Evolutionary conservation across 1,139 yeast species (phyloP).

Genomic region (Kurtzmaniella quercitrusa): DNA sequence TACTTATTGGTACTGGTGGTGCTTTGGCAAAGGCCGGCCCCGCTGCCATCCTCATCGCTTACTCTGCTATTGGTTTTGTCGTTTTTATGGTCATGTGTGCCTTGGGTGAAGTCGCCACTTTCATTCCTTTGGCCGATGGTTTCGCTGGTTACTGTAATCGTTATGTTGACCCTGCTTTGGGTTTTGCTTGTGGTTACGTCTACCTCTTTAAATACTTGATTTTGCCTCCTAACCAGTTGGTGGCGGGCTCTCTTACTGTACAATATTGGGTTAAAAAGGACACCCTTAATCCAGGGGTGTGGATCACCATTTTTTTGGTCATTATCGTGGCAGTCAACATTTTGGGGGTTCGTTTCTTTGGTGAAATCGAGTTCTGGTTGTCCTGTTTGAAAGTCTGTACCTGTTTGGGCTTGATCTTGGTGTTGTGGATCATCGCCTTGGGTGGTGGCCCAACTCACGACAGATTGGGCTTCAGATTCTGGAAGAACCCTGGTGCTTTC

Average conservation of each 20-base stretch:
- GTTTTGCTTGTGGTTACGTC: slow-evolving; percentile 70
- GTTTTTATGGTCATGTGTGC: slow-evolving; percentile 70
- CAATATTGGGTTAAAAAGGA: slow-evolving; percentile 56
- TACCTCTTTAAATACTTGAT: slow-evolving; percentile 62
- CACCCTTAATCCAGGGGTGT: slow-evolving; percentile 50
- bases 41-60: slow-evolving; percentile 59
- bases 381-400: slow-evolving; percentile 56
- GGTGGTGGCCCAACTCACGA: slow-evolving; percentile 62
- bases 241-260: slow-evolving; percentile 57
- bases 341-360: slow-evolving; percentile 27
- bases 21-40: slow-evolving; percentile 68
- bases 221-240: slow-evolving; percentile 60
- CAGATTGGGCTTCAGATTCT: slow-evolving; percentile 62
- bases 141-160: slow-evolving; percentile 68
- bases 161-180: slow-evolving; percentile 66
- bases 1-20: slow-evolving; percentile 65
- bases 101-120: slow-evolving; percentile 74
- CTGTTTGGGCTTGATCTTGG: slow-evolving; percentile 49
- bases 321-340: slow-evolving; percentile 33
- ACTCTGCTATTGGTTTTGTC: slow-evolving; percentile 55
- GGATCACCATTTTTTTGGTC: slow-evolving; percentile 53
- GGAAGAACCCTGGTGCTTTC: slow-evolving; percentile 64
- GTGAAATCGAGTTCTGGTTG: slow-evolving; percentile 47
- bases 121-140: slow-evolving; percentile 64
- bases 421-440: slow-evolving; percentile 45